These are phyloP conservation scores for Rhododendron simsii DNA, from an alignment of 148 eudicot genomes.

Conservation along the genomic window DNA sequence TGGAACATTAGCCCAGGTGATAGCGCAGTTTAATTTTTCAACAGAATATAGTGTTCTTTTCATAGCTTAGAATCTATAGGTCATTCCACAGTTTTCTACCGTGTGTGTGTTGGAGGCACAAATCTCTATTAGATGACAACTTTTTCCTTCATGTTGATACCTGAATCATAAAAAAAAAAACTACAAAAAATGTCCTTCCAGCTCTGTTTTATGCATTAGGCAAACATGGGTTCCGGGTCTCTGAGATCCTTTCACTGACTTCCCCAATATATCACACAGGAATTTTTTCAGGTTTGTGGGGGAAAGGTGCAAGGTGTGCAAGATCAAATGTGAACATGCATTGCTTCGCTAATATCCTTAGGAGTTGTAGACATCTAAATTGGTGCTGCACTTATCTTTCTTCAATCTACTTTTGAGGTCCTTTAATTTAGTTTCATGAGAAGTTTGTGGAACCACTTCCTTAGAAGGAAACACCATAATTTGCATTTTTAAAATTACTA, in stretches of 20 bases:
- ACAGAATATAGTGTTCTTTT: not conserved
- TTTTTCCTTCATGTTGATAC: not conserved
- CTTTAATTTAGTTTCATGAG: not conserved
- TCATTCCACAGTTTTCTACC: not conserved
- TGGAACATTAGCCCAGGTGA: not conserved
- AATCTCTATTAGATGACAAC: not conserved
- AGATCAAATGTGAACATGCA: not conserved
- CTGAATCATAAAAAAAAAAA: not conserved
- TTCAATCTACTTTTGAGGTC: not conserved
- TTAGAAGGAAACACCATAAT: not conserved
- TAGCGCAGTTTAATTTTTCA: not conserved
- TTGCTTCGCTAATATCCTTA: not conserved
- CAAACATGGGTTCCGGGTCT: not conserved
- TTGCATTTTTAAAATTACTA: not conserved
- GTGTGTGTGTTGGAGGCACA: not conserved
- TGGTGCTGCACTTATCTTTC: not conserved
- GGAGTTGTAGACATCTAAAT: not conserved
- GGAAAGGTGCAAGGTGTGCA: not conserved
- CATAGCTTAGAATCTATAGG: not conserved
- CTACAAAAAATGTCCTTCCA: not conserved
- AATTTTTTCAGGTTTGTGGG: not conserved
- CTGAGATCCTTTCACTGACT: no score
- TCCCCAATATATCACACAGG: not conserved
- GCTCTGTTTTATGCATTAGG: not conserved
- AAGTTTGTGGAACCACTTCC: not conserved